Conservation (phyloP, 2,329 filamentous ascomycete species). For the Colletotrichum magnum region DNA sequence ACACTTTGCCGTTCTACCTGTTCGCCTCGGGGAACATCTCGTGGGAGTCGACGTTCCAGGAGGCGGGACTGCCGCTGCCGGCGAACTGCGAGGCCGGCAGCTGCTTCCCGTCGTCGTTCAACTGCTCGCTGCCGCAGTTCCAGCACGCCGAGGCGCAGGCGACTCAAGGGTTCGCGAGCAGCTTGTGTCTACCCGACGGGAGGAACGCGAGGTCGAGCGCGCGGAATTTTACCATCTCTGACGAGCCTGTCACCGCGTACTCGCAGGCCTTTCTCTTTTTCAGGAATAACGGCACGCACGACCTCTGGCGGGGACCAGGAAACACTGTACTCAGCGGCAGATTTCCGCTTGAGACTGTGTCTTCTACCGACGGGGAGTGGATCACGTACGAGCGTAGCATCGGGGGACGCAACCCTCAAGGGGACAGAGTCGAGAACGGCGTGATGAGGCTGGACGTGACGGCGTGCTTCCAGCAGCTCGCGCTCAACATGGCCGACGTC, state of each 20-base stretch:
- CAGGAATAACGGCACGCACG: conserved; percentile 14
- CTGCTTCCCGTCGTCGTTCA: conserved; percentile 15
- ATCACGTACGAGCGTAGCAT: conserved; percentile 8
- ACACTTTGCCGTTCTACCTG: conserved; percentile 5
- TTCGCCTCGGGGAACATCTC: conserved; percentile 7
- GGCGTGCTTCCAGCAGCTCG: conserved; percentile 41
- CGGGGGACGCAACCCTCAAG: background rate
- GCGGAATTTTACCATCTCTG: conserved; percentile 13
- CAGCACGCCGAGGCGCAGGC: conserved; percentile 6
- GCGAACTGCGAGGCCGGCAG: background rate
- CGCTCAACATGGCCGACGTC: conserved; percentile 41
- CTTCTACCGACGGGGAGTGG: conserved; percentile 15
- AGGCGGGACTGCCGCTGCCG: background rate
- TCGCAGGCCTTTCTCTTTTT: conserved; percentile 12
- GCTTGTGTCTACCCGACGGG: conserved; percentile 13
- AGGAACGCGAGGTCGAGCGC: conserved; percentile 7
- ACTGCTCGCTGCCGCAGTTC: conserved; percentile 17
- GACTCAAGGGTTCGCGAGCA: background rate
- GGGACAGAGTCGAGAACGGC: conserved; percentile 20
- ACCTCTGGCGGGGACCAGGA: conserved; percentile 5
- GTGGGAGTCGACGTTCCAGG: background rate
- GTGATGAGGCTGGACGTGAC: conserved; percentile 37
- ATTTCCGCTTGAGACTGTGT: background rate
- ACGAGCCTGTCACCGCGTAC: background rate
- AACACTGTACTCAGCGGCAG: background rate